Percentiles rank a stretch among this genome's conserved stretches.
These are phyloP conservation scores for Delphinella strobiligena DNA, from an alignment of 2,329 filamentous ascomycete genomes.

Conservation along the genomic window DNA sequence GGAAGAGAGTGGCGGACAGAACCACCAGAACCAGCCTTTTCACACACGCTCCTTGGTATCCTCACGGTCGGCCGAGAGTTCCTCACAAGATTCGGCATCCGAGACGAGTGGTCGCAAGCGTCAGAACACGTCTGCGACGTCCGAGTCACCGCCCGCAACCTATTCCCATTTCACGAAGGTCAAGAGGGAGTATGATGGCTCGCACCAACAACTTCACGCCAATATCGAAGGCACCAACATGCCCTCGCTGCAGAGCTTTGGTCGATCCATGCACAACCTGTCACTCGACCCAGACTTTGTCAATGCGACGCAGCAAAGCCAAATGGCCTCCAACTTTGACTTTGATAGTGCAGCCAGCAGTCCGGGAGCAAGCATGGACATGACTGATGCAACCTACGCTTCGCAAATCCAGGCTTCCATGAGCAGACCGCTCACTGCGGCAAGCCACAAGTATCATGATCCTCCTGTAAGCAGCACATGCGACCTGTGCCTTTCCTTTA, in stretches of 20 bases:
- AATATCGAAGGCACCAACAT: slow-evolving; percentile 9
- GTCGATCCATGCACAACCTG: slow-evolving; percentile 21
- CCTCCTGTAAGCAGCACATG: slow-evolving; percentile 4
- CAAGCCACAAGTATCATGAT: slow-evolving; percentile 8
- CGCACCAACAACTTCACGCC: slow-evolving; percentile 1
- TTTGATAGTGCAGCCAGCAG: slow-evolving; percentile 49
- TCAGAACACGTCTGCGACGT: slow-evolving; percentile 26
- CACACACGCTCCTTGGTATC: slow-evolving; percentile 12
- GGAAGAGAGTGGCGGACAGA: slow-evolving; percentile 9
- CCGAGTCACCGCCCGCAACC: slow-evolving; percentile 22
- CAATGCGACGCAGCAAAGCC: slow-evolving; percentile 20
- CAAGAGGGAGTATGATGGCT: slow-evolving; percentile 3
- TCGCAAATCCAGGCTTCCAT: slow-evolving; percentile 2
- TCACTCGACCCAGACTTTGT: slow-evolving; percentile 23
- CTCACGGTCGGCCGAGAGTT: slow-evolving; percentile 26
- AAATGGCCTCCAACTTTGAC: slow-evolving; percentile 42
- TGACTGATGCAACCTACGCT: slow-evolving; percentile 2
- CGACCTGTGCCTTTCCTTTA: background rate
- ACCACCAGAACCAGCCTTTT: slow-evolving; percentile 9
- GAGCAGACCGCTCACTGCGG: background rate
- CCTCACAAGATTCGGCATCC: slow-evolving; percentile 29
- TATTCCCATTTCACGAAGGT: slow-evolving; percentile 9
- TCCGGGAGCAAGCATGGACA: slow-evolving; percentile 21
- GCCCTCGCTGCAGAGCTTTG: slow-evolving; percentile 14
- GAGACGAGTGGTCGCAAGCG: slow-evolving; percentile 28